Conservation (phyloP, 768 basidiomycete species). For the Mycena crocata region DNA sequence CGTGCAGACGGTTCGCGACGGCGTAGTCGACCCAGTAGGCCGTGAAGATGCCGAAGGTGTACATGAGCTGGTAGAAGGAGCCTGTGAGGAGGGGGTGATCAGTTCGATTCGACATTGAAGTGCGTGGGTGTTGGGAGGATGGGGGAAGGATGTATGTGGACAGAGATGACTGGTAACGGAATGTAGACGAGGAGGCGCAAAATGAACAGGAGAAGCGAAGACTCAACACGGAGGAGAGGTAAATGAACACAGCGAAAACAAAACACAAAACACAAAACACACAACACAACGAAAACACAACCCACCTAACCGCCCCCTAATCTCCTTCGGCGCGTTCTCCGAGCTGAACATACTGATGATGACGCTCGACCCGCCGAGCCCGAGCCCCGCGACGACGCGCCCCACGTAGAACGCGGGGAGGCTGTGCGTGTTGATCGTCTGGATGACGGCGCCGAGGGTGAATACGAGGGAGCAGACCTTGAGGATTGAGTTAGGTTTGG, state of each 20-base stretch:
- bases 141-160: no score
- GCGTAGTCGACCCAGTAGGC: slow-evolving; percentile 21
- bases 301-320: slow-evolving; percentile 12
- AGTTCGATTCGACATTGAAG: no score
- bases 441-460: slow-evolving; percentile 13
- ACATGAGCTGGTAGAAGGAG: slow-evolving; percentile 15
- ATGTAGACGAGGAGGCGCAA: no score
- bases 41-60: slow-evolving; percentile 19
- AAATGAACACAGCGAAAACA: no score
- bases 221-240: no score
- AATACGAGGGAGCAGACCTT: slow-evolving; percentile 14
- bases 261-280: no score
- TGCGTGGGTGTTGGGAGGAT: no score
- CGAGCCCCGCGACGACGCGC: slow-evolving; percentile 12
- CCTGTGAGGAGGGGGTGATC: no score
- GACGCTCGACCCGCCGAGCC: slow-evolving; percentile 21
- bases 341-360: slow-evolving; percentile 23
- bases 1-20: slow-evolving; percentile 4
- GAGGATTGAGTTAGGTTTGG: no score
- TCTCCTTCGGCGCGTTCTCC: slow-evolving; percentile 22
- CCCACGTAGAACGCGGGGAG: slow-evolving; percentile 13
- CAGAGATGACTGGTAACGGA: no score
- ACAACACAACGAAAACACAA: no score
- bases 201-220: no score
- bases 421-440: slow-evolving; percentile 21